Percentiles rank a stretch among this genome's conserved stretches.
These are phyloP conservation scores for Colletotrichum sp. DNA, from an alignment of 2,329 filamentous ascomycete genomes.

Conservation along the genomic window DNA sequence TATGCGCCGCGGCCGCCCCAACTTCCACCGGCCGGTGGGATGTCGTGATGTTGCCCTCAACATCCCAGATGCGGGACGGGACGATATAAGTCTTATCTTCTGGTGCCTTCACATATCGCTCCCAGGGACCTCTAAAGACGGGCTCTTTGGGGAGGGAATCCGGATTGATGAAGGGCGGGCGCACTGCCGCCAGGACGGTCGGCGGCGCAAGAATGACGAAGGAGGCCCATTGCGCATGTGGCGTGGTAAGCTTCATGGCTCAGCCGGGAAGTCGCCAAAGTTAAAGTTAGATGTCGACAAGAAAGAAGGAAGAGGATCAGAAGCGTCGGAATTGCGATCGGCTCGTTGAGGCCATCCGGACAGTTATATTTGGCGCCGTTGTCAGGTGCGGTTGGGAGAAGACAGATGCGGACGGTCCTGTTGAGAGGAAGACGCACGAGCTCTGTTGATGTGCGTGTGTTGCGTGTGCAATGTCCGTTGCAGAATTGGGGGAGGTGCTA, in stretches of 20 bases:
- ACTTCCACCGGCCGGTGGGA: slow-evolving; percentile 1
- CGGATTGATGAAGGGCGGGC: slow-evolving; percentile 23
- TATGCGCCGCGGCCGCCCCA: slow-evolving; percentile 6
- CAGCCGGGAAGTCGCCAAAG: background rate
- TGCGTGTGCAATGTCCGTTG: background rate
- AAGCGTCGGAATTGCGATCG: background rate
- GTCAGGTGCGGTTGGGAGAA: background rate
- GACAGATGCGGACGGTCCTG: background rate
- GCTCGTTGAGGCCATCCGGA: slow-evolving; percentile 1
- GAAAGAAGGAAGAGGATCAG: background rate
- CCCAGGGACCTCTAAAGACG: slow-evolving; percentile 44
- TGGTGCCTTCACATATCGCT: slow-evolving; percentile 40
- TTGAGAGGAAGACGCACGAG: background rate
- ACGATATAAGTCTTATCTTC: slow-evolving; percentile 36
- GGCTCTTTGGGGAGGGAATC: slow-evolving; percentile 32
- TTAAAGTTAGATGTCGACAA: background rate
- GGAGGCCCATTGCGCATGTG: background rate
- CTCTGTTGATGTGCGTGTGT: background rate
- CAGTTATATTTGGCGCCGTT: background rate
- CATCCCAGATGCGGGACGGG: slow-evolving; percentile 35
- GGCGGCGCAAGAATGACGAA: background rate
- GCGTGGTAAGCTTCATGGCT: background rate
- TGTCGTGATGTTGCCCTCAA: slow-evolving; percentile 35
- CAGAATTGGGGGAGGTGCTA: background rate
- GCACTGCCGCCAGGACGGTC: background rate